Percentiles rank a stretch among this genome's conserved stretches.
These are phyloP conservation scores for Lavandula angustifolia DNA, from an alignment of 257 asterid species.

Conservation along the genomic window DNA sequence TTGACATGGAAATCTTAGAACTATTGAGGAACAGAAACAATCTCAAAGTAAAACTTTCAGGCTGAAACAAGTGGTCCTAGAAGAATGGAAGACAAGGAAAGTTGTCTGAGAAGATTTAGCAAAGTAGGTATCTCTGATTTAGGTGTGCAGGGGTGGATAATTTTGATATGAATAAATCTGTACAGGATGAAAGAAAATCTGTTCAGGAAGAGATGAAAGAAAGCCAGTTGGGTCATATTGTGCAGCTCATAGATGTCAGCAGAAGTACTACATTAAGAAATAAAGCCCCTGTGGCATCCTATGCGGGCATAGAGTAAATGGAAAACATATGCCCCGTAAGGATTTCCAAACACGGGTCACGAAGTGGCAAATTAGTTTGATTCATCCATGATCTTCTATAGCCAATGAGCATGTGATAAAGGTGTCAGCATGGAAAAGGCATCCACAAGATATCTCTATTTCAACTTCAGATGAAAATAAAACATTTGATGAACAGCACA, in stretches of 20 bases:
- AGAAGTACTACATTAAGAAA: conserved; percentile 36
- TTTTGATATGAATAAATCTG: conserved; percentile 11
- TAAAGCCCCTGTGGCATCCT: conserved; percentile 39
- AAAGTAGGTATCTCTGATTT: conserved; percentile 19
- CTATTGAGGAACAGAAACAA: conserved; percentile 20
- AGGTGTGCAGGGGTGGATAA: conserved; percentile 9
- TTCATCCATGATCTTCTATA: conserved; percentile 53
- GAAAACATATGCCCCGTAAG: conserved; percentile 31
- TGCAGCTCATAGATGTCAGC: conserved; percentile 26
- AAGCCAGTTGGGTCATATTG: conserved; percentile 22
- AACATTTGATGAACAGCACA: conserved; percentile 97
- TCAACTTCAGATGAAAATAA: conserved; percentile 87
- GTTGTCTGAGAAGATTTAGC: conserved; percentile 5
- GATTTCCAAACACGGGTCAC: conserved; percentile 37
- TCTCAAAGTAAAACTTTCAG: conserved; percentile 8
- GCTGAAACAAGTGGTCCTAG: conserved; percentile 18
- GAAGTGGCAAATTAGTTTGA: conserved; percentile 34
- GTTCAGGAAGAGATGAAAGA: conserved; percentile 25
- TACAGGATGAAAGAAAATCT: conserved; percentile 23
- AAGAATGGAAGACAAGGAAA: conserved; percentile 23
- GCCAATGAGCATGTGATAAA: conserved; percentile 59
- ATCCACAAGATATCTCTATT: conserved; percentile 48
- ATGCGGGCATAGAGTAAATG: conserved; percentile 40
- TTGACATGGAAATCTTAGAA: not conserved
- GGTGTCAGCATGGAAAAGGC: conserved; percentile 74